A percentile compares a stretch with the other conserved stretches of the same genome.
These are phyloP conservation scores for Brassica balearica DNA, from an alignment of 441 rosid genomes.

Conservation along the genomic window DNA sequence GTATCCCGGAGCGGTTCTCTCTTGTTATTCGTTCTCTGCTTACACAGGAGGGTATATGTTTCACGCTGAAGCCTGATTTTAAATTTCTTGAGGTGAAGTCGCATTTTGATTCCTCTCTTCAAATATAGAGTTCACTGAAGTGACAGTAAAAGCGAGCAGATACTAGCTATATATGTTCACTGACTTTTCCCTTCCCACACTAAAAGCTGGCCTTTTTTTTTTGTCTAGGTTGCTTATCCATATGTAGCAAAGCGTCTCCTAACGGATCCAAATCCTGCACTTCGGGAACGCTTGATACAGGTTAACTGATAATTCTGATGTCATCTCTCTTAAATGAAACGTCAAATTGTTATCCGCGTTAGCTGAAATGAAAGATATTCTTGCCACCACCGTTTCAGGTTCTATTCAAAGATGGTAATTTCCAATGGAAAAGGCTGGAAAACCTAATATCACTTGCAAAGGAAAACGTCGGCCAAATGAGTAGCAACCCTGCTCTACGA, in stretches of 20 bases:
- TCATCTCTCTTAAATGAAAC: constrained; percentile 10
- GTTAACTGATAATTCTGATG: constrained; percentile 43
- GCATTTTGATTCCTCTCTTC: constrained; percentile 17
- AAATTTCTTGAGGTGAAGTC: constrained; percentile 90
- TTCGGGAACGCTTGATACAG: constrained; percentile 93
- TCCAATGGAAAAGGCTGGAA: constrained; percentile 96
- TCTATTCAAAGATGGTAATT: constrained; percentile 84
- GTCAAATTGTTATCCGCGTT: constrained; percentile 12
- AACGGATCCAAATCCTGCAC: constrained; percentile 97
- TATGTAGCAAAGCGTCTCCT: constrained; percentile 94
- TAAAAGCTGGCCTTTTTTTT: background rate
- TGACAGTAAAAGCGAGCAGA: constrained; percentile 7
- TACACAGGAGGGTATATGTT: constrained; percentile 97
- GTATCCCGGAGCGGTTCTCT: constrained; percentile 96
- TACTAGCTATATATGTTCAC: too few relatives aligned
- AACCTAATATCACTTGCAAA: constrained; percentile 91
- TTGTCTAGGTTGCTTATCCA: constrained; percentile 89
- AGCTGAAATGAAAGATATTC: constrained; percentile 7
- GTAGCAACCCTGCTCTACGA: constrained; percentile 84
- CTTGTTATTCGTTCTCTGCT: constrained; percentile 92
- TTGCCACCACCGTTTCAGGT: constrained; percentile 55
- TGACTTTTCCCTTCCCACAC: too few relatives aligned
- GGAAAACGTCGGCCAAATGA: constrained; percentile 93
- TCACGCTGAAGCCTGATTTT: constrained; percentile 88
- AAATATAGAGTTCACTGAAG: background rate